Evolutionary conservation across 2,329 filamentous ascomycete genomes (phyloP).

Genomic region (Neofusicoccum umdonicola): DNA sequence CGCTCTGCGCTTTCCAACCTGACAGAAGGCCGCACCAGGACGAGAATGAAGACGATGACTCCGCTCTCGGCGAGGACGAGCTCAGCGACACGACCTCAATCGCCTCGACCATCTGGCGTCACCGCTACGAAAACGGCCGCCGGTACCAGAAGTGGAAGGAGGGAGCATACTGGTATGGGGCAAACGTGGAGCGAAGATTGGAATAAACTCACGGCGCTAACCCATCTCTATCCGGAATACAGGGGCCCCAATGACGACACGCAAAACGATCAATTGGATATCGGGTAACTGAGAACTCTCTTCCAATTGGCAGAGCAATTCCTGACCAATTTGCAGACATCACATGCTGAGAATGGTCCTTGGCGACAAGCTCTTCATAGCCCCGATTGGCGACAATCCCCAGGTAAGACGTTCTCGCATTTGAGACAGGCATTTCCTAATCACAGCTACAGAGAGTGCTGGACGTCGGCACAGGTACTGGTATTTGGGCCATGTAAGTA

Average conservation of each 20-base stretch:
- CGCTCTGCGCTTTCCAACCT: neutral
- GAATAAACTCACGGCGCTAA: neutral
- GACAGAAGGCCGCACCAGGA: neutral
- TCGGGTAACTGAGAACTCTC: neutral
- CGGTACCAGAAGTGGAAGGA: constrained; percentile 15
- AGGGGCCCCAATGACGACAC: constrained; percentile 30
- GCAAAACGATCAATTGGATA: constrained; percentile 16
- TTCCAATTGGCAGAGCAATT: too few species aligned
- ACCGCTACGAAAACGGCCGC: constrained; percentile 26
- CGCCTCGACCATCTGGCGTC: constrained; percentile 29
- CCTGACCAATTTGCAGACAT: constrained; percentile 21
- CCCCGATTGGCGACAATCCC: constrained; percentile 26
- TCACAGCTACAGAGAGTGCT: constrained; percentile 31
- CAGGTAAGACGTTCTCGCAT: constrained; percentile 15
- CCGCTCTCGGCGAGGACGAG: constrained; percentile 23
- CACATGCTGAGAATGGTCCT: constrained; percentile 29
- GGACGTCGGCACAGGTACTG: constrained; percentile 39
- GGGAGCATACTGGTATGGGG: constrained; percentile 1
- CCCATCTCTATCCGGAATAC: neutral
- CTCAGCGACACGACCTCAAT: constrained; percentile 33
- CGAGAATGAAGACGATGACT: constrained; percentile 24
- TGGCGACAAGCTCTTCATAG: constrained; percentile 25
- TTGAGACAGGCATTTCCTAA: neutral
- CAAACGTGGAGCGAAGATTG: neutral
- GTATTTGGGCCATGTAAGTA: constrained; percentile 41